Conservation (phyloP, 768 basidiomycete genomes). For the Boletus huronensis region DNA sequence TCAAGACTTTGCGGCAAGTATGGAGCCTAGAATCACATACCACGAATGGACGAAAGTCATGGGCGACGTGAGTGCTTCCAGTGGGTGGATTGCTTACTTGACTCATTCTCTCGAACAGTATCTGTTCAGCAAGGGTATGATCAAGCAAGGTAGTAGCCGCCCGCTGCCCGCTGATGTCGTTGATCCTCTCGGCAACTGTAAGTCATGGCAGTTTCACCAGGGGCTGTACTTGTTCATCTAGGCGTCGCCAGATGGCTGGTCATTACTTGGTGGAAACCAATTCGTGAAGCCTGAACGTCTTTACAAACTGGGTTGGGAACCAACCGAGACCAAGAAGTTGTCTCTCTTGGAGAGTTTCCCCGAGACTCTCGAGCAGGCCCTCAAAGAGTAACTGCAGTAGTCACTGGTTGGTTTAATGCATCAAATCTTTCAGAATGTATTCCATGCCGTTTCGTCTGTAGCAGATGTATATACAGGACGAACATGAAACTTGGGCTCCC, state of each 20-base stretch:
- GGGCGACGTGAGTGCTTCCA: conserved; percentile 34
- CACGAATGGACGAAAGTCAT: conserved; percentile 32
- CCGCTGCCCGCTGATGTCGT: conserved; percentile 34
- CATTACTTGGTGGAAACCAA: conserved; percentile 37
- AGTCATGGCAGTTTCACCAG: conserved; percentile 11
- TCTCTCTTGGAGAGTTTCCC: conserved; percentile 29
- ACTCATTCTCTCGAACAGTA: conserved; percentile 20
- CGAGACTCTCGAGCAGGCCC: conserved; percentile 28
- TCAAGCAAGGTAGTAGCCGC: conserved; percentile 32
- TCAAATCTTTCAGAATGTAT: neutral
- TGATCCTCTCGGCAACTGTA: conserved; percentile 38
- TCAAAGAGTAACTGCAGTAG: neutral
- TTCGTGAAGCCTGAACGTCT: conserved; percentile 35
- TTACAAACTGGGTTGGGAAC: conserved; percentile 39
- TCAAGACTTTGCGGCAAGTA: conserved; percentile 36
- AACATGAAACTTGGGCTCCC: neutral
- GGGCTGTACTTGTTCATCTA: neutral
- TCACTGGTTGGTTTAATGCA: neutral
- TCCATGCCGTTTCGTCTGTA: neutral
- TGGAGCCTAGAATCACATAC: conserved; percentile 29
- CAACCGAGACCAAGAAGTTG: conserved; percentile 25
- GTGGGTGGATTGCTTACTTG: neutral
- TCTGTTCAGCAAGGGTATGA: conserved; percentile 33
- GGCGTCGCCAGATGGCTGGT: conserved; percentile 36
- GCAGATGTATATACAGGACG: conserved; percentile 2